A percentile compares a stretch with the other conserved stretches of the same genome.
phyloP scores from a whole-genome alignment of 2,329 filamentous ascomycete genomes.

The Raffaelea arxii region DNA sequence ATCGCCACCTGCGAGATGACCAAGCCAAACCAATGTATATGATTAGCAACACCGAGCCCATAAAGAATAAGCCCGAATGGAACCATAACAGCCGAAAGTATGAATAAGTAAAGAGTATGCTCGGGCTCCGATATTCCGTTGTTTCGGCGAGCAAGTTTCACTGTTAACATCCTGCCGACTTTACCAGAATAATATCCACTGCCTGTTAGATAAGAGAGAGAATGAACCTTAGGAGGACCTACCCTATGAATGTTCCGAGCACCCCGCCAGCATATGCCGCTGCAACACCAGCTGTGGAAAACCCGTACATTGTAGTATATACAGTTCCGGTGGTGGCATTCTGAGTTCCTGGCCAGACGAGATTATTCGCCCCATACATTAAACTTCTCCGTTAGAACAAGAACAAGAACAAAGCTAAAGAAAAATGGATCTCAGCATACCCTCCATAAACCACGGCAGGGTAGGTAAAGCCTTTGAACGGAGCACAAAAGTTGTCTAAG shows the following conservation, averaged over 20 bases:
- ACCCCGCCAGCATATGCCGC: constrained; percentile 19
- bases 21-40: constrained; percentile 22
- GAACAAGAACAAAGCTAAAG: neutral
- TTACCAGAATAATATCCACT: constrained; percentile 17
- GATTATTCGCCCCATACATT: constrained; percentile 22
- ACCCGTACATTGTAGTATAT: constrained; percentile 21
- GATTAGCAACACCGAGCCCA: constrained; percentile 17
- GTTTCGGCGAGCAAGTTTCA: constrained; percentile 14
- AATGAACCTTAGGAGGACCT: neutral
- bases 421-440: constrained; percentile 1
- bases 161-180: constrained; percentile 11
- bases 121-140: constrained; percentile 16
- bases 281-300: constrained; percentile 18
- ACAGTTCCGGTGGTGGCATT: constrained; percentile 22
- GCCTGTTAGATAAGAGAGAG: neutral
- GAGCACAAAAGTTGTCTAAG: constrained; percentile 16
- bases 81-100: constrained; percentile 10
- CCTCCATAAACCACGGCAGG: constrained; percentile 30
- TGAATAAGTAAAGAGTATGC: constrained; percentile 15
- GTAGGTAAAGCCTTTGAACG: constrained; percentile 23
- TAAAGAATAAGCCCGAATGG: constrained; percentile 14
- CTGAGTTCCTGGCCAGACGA: constrained; percentile 21
- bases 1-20: constrained; percentile 18
- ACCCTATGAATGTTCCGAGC: constrained; percentile 9
- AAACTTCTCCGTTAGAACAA: constrained; percentile 6